Base-by-base conservation (phyloP, 768 basidiomycete species). In the Pisolithus marmoratus region DNA sequence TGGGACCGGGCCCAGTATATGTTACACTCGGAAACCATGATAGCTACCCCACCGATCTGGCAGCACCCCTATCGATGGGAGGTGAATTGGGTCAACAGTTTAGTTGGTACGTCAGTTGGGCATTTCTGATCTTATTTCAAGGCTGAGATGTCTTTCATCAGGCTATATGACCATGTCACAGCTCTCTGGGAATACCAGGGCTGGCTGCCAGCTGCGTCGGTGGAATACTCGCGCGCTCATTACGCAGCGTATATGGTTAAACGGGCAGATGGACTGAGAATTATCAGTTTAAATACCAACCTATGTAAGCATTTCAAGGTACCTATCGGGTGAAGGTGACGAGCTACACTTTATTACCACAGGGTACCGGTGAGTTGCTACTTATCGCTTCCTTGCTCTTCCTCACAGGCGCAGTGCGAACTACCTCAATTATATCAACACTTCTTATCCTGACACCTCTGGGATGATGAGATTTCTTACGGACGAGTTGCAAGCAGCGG, bases 101-200 rank as follows among this genome's bases (percentile, higher is more conserved):
- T 62, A 80, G 78, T 67, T 87, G 85, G 84, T 83, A 58, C 20
- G 71, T 55, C 3, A 11, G 19, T 37, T 43, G 8, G 17, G 26
- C 12, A 9, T 8, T 4, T 46, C n/a, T 41, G 24, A 14, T 5
- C n/a, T n/a, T 37, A 2, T 9, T 17, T 17, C 24, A 15, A 29
- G 20, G 36, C 19, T 44, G 22, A 45, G 14, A 27, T 6, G 26
- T 29, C 14, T 24, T 17, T 1, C 17, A 20, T 23, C 38, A 86
- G 87, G 88, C 80, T 90, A 59, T 90, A 90, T 58, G 80, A 88
- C 52, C 87, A 89, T 57, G 72, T 90, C 47, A 77, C 88, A 20
- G 59, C 70, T 0, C 76, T 90, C 3, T 90, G 87, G 87, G 62
- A 82, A 57, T 76, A 85, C 52, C 79, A 90, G 59, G 62, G 76